Percentiles rank a stretch among this genome's conserved stretches.
Conservation (phyloP, 108 stramenopile genomes). For the Chaetoceros tenuissimus region DNA sequence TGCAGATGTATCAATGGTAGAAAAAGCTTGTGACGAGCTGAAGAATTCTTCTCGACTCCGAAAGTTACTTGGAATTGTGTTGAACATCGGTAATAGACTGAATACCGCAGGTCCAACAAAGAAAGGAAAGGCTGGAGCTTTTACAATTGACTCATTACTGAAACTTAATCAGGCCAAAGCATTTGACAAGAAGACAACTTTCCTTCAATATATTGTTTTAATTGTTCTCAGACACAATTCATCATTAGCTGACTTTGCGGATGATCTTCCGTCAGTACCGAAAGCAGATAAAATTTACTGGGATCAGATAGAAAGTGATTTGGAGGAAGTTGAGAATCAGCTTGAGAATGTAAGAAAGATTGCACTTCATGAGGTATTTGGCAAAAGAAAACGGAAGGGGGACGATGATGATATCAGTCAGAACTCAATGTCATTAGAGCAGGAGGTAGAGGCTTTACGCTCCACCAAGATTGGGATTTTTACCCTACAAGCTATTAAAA, state of each 20-base stretch:
- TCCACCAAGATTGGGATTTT: conserved; percentile 69
- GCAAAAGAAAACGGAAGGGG: conserved; percentile 26
- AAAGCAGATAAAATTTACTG: conserved; percentile 78
- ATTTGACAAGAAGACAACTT: conserved; percentile 94
- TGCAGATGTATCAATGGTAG: conserved; percentile 41
- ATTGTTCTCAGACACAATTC: conserved; percentile 83
- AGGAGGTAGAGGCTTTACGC: conserved; percentile 65
- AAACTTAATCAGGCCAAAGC: conserved; percentile 94
- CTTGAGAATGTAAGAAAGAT: conserved; percentile 71
- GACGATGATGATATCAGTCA: conserved; percentile 54
- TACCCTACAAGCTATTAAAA: conserved; percentile 75
- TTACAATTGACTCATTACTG: conserved; percentile 87
- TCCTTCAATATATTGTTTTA: conserved; percentile 88
- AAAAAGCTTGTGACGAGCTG: conserved; percentile 80
- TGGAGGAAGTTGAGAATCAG: conserved; percentile 79
- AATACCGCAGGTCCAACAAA: conserved; percentile 72
- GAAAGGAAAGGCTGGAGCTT: conserved; percentile 78
- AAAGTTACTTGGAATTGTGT: conserved; percentile 80
- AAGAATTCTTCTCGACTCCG: conserved; percentile 64
- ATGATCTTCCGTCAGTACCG: conserved; percentile 68
- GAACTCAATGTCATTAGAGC: conserved; percentile 54
- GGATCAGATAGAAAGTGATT: conserved; percentile 70
- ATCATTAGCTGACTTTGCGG: conserved; percentile 57
- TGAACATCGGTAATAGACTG: conserved; percentile 87
- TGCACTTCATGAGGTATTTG: conserved; percentile 43